These are phyloP conservation scores for Juglanconis juglandina DNA, from an alignment of 2,329 filamentous ascomycete species.

Conservation along the genomic window DNA sequence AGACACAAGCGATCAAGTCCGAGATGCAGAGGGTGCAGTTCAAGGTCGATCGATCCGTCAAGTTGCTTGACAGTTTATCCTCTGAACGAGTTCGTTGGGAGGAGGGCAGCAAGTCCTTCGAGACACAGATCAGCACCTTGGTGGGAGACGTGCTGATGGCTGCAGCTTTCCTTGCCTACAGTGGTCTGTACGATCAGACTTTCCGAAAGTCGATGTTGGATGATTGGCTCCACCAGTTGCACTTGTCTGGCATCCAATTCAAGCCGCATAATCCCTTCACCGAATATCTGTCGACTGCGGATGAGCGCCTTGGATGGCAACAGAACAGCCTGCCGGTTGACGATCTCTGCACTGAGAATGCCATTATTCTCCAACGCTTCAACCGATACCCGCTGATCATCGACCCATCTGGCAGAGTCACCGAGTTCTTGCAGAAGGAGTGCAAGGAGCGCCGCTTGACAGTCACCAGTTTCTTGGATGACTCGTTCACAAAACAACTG, in stretches of 20 bases:
- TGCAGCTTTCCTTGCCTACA: conserved; percentile 96
- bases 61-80: conserved; percentile 88
- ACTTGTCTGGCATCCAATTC: conserved; percentile 87
- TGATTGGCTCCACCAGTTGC: conserved; percentile 92
- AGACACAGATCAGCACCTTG: conserved; percentile 94
- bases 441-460: conserved; percentile 91
- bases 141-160: conserved; percentile 94
- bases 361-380: conserved; percentile 94
- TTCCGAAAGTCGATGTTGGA: conserved; percentile 98
- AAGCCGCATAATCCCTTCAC: conserved; percentile 93
- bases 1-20: conserved; percentile 93
- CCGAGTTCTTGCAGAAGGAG: conserved; percentile 92
- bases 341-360: conserved; percentile 97
- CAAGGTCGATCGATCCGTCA: conserved; percentile 95
- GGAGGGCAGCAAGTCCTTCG: conserved; percentile 94
- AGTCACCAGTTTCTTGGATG: conserved; percentile 95
- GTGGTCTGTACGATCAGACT: conserved; percentile 94
- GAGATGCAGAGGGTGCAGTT: conserved; percentile 97
- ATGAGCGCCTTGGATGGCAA: conserved; percentile 93
- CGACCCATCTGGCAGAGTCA: conserved; percentile 90
- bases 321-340: conserved; percentile 90
- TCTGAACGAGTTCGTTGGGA: conserved; percentile 95
- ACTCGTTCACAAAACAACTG: conserved; percentile 95
- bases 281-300: conserved; percentile 93
- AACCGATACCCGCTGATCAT: conserved; percentile 98